Evolutionary conservation across 2,329 filamentous ascomycete genomes (phyloP).

Genomic region (Aspergillus brasiliensis): DNA sequence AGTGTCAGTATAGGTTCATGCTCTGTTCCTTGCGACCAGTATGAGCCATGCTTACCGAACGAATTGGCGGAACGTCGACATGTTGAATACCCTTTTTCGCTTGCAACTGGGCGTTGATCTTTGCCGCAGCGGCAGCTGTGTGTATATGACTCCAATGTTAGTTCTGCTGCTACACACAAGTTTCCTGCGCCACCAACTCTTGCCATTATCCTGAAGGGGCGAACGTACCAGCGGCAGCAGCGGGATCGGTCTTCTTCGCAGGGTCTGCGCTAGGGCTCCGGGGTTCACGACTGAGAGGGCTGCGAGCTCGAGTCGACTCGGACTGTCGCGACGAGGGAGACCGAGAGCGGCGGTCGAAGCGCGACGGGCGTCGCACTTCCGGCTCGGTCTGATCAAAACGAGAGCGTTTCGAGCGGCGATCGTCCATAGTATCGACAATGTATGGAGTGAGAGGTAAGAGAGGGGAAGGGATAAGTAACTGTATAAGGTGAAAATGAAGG

Average conservation of each 20-base stretch:
- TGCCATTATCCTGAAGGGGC: not conserved
- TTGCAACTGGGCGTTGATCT: conserved; percentile 80
- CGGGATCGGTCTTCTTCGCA: conserved; percentile 62
- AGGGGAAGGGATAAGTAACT: not conserved
- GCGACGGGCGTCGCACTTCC: conserved; percentile 72
- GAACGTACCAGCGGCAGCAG: conserved; percentile 71
- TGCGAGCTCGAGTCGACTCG: conserved; percentile 76
- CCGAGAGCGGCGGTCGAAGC: conserved; percentile 90
- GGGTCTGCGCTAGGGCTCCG: conserved; percentile 50
- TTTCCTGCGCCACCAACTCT: not conserved
- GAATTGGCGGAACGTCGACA: conserved; percentile 82
- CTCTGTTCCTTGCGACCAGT: not conserved
- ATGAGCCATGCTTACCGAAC: conserved; percentile 50
- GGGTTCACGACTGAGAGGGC: conserved; percentile 65
- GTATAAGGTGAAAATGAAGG: conserved; percentile 5
- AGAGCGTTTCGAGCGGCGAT: conserved; percentile 78
- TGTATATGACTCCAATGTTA: conserved; percentile 20
- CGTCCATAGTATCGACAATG: conserved; percentile 60
- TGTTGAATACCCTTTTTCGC: conserved; percentile 88
- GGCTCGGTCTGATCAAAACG: conserved; percentile 92
- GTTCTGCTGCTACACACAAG: conserved; percentile 2
- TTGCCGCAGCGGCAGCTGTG: conserved; percentile 81
- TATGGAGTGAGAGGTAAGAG: not conserved
- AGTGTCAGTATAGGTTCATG: not conserved
- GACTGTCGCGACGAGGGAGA: conserved; percentile 70